Base-by-base conservation (phyloP, 1,284 basidiomycete genomes). In the Xerocomus amazonicus region DNA sequence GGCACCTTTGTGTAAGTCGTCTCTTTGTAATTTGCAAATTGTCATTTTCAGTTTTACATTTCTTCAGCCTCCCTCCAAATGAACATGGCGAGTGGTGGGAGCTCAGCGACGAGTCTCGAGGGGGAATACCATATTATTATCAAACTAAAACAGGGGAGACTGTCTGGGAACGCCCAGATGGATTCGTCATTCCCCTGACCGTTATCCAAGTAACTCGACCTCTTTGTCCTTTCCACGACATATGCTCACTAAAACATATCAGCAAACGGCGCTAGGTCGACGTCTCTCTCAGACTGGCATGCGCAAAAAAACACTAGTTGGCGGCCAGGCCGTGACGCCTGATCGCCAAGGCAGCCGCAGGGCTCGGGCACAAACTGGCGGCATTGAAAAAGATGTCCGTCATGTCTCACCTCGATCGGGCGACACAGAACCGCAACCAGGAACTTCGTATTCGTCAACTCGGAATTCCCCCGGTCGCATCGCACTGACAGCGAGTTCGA, bases 51-150 rank as follows among this genome's bases (percentile, higher is more conserved):
- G 35, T 41, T 46, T 53, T 48, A 42, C 54, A 40, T 51, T 48
- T 31, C 29, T 60, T 16, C 59, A 90, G 87, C 40, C 73, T 97
- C 32, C 94, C 93, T 23, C 88, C 90, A 7, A 88, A 78, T 53
- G 76, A 81, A 3, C 83, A 89, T 31, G 94, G 94, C 41, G 92
- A 96, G 66, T 97, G 93, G 93, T 96, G 93, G 92, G 92, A 97
- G 68, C 78, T 97, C 56, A 76, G 78, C 38, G 93, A 96, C 67
- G 84, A 90, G 33, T 78, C 81, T 29, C 76, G 86, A 35, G 84
- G 82, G 47, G 86, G 87, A 33, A 73, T 93, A 50, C 84, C 89
- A 12, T 97, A 97, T 68, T 97, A 93, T 70, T 95, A 94, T 70
- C 92, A 91, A 62, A 97, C 93, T 1, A 83, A 89, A 65, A 86